Conservation (phyloP, 2,329 filamentous ascomycete species). For the Colletotrichum sp. region DNA sequence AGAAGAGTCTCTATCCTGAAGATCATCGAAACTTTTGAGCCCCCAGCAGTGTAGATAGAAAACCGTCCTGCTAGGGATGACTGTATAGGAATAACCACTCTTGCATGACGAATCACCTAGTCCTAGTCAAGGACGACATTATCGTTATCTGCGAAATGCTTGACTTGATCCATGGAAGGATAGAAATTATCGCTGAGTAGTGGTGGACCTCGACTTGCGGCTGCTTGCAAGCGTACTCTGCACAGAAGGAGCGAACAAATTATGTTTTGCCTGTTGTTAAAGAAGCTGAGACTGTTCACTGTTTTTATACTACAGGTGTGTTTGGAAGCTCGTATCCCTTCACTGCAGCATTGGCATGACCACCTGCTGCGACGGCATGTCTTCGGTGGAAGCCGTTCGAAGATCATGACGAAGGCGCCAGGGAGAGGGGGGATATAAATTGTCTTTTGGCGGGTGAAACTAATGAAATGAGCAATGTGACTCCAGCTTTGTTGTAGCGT, state of each 20-base stretch:
- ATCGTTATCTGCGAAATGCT: accelerated
- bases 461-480: neutral
- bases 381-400: too few relatives aligned
- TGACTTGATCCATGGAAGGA: neutral
- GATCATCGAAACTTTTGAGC: neutral
- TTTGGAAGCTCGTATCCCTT: too few relatives aligned
- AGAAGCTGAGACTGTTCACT: accelerated
- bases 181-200: neutral
- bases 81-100: neutral
- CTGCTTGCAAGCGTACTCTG: neutral
- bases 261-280: neutral
- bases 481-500: neutral
- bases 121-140: neutral
- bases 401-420: too few relatives aligned
- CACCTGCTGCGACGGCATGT: too few relatives aligned
- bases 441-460: neutral
- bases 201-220: neutral
- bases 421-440: neutral
- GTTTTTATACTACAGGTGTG: neutral
- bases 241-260: accelerated
- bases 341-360: too few relatives aligned
- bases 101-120: neutral
- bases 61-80: neutral
- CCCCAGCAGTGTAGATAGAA: neutral
- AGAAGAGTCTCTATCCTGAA: neutral